Evolutionary conservation across 805 yeast genomes (phyloP).

Genomic region (Metschnikowia sp.): DNA sequence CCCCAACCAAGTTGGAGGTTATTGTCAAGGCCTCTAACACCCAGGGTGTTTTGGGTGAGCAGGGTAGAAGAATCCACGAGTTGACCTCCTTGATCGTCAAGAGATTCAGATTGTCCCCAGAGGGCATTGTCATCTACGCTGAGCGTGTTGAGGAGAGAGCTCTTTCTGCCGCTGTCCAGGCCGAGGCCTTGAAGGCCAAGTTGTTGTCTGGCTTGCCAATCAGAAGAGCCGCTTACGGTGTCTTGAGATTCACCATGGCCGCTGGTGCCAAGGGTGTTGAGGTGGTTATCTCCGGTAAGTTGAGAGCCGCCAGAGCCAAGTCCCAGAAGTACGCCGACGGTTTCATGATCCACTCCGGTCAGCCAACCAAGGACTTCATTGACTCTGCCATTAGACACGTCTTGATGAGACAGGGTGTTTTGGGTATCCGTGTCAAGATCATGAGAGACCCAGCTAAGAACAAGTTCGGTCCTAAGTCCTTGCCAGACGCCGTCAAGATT

Average conservation of each 20-base stretch:
- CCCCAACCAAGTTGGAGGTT: conserved; percentile 97
- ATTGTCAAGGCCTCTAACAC: conserved; percentile 99
- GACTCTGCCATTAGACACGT: conserved; percentile 99
- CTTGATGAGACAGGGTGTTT: conserved; percentile 99
- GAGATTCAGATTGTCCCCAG: conserved; percentile 96
- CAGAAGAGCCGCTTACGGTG: conserved; percentile 99
- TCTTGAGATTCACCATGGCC: conserved; percentile 99
- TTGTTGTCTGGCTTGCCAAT: conserved; percentile 97
- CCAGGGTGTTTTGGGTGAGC: conserved; percentile 98
- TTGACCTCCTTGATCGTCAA: conserved; percentile 95
- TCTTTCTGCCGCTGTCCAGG: conserved; percentile 98
- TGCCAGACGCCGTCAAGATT: conserved; percentile 93
- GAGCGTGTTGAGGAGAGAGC: conserved; percentile 99
- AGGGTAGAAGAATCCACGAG: conserved; percentile 99
- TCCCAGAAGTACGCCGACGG: conserved; percentile 99
- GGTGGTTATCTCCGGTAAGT: conserved; percentile 99
- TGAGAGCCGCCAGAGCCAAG: conserved; percentile 99
- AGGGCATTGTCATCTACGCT: conserved; percentile 91
- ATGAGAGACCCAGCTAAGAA: conserved; percentile 94
- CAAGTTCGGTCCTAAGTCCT: conserved; percentile 82
- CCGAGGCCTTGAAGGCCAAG: conserved; percentile 98
- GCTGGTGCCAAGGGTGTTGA: conserved; percentile 99
- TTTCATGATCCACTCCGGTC: conserved; percentile 99
- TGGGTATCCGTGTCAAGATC: conserved; percentile 99
- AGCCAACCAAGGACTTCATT: conserved; percentile 98